These are phyloP conservation scores for Coemansia reversa DNA, from an alignment of 192 early-diverging fungal species.

Conservation along the genomic window DNA sequence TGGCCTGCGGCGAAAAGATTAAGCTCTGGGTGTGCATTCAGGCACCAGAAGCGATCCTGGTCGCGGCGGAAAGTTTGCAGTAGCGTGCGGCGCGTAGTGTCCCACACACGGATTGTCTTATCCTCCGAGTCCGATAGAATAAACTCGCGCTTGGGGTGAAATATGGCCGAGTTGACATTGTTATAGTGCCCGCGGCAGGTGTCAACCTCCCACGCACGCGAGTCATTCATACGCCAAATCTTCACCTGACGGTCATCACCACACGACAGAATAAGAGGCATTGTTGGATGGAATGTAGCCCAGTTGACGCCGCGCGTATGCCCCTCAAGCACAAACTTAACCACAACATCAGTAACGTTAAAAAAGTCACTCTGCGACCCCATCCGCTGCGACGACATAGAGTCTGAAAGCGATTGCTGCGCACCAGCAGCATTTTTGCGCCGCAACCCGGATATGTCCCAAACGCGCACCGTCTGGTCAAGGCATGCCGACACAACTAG, in stretches of 20 bases:
- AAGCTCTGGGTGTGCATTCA: slow-evolving; percentile 94
- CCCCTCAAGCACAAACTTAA: slow-evolving; percentile 98
- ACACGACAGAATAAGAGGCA: slow-evolving; percentile 94
- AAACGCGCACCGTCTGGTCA: slow-evolving; percentile 98
- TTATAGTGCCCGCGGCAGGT: slow-evolving; percentile 98
- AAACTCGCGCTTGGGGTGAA: slow-evolving; percentile 95
- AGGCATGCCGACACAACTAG: slow-evolving; percentile 93
- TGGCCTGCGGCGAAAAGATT: slow-evolving; percentile 99
- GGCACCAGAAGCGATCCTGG: slow-evolving; percentile 94
- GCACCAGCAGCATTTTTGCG: slow-evolving; percentile 54
- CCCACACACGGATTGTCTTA: slow-evolving; percentile 98
- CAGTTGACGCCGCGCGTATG: slow-evolving; percentile 98
- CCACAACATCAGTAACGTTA: slow-evolving; percentile 92
- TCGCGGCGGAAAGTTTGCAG: slow-evolving; percentile 96
- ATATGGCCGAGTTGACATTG: slow-evolving; percentile 90
- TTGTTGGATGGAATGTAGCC: slow-evolving; percentile 94
- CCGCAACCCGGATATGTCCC: slow-evolving; percentile 93
- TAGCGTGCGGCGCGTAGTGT: slow-evolving; percentile 91
- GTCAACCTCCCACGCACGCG: slow-evolving; percentile 99
- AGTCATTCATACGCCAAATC: slow-evolving; percentile 98
- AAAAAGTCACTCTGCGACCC: slow-evolving; percentile 90
- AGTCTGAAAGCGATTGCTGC: slow-evolving; percentile 44
- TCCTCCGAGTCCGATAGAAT: slow-evolving; percentile 94
- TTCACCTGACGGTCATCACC: slow-evolving; percentile 98
- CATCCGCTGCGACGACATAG: slow-evolving; percentile 43